These are phyloP conservation scores for Penicillium dipodomyicola DNA, from an alignment of 495 filamentous ascomycete genomes.

Conservation along the genomic window DNA sequence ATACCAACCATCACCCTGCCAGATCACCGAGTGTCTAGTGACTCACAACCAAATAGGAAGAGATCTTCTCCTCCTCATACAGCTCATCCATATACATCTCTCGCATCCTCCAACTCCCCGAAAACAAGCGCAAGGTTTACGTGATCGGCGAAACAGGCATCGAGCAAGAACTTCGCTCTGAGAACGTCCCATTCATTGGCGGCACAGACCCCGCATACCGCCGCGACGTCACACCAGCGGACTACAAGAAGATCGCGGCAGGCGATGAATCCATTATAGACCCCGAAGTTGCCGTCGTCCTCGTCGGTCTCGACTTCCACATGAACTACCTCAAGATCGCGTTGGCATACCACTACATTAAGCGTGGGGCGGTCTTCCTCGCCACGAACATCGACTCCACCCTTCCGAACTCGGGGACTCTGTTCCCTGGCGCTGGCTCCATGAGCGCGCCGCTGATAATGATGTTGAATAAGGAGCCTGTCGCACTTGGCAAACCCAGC, in stretches of 20 bases:
- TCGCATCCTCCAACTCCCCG: conserved; percentile 75
- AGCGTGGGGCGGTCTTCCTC: conserved; percentile 79
- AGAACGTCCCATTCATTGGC: conserved; percentile 77
- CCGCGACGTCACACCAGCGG: conserved; percentile 71
- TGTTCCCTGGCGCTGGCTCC: conserved; percentile 91
- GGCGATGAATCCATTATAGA: conserved; percentile 68
- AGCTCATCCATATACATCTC: conserved; percentile 95
- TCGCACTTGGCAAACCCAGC: conserved; percentile 87
- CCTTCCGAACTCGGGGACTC: conserved; percentile 69
- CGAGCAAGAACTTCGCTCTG: conserved; percentile 77
- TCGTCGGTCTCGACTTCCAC: conserved; percentile 87
- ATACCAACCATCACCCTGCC: background rate
- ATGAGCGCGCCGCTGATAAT: conserved; percentile 75
- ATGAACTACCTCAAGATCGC: conserved; percentile 90
- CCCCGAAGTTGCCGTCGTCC: conserved; percentile 82
- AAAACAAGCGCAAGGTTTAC: conserved; percentile 85
- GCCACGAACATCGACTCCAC: conserved; percentile 92
- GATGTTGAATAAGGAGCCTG: conserved; percentile 66
- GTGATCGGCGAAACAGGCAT: conserved; percentile 90
- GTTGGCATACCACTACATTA: conserved; percentile 80
- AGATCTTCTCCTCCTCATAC: conserved; percentile 95
- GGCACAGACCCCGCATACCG: conserved; percentile 81
- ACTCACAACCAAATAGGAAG: conserved; percentile 55
- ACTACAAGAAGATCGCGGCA: conserved; percentile 73
- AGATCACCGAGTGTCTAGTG: background rate